Base-by-base conservation (phyloP, 2,329 filamentous ascomycete species). In the Neurospora sp. region DNA sequence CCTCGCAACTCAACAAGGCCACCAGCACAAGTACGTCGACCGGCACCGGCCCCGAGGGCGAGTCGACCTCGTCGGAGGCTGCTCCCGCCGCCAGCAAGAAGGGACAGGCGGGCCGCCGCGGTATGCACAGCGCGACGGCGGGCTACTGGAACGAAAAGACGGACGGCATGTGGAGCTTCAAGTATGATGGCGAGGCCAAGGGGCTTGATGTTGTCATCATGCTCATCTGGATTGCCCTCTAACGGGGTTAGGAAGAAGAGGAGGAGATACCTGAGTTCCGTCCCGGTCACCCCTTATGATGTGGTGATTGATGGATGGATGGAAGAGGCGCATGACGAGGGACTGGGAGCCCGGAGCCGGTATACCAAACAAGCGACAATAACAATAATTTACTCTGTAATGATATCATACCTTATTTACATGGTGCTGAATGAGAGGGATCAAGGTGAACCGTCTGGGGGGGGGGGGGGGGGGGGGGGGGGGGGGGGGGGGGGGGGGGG, bases 81-180 rank as follows among this genome's bases (percentile, higher is more conserved):
- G 85, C 86, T 72, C 90, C 88, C 38, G 85, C 88, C 72, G 42
- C 19, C 52, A 33, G 52, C 23, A 87, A 86, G 74, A 90, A 89
- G 82, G 85, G 87, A n/a, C 88, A 90, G 78, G 91, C 91, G 70
- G 95, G 93, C 70, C 89, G 94, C 74, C 89, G 95, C 74, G 96
- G 96, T 74, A 96, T 96, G 92, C 92, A 96, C 84, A 91, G 89
- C 79, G 92, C 92, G 28, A 92, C 91, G 66, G 92, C 92, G 67
- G 93, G 92, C 40, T 96, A 91, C 85, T 96, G 92, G 92, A 93
- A 96, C 81, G 92, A 93, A 82, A 92, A 93, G 83, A 93, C 91
- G 81, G 92, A 96, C 78, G 92, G 92, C 75, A 94, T 94, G 87
- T 96, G 91, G 91, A 93, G 89, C 76, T 93, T 91, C 84, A 96